Base-by-base conservation (phyloP, 2,329 filamentous ascomycete species). In the Ophiosphaerella korrae region DNA sequence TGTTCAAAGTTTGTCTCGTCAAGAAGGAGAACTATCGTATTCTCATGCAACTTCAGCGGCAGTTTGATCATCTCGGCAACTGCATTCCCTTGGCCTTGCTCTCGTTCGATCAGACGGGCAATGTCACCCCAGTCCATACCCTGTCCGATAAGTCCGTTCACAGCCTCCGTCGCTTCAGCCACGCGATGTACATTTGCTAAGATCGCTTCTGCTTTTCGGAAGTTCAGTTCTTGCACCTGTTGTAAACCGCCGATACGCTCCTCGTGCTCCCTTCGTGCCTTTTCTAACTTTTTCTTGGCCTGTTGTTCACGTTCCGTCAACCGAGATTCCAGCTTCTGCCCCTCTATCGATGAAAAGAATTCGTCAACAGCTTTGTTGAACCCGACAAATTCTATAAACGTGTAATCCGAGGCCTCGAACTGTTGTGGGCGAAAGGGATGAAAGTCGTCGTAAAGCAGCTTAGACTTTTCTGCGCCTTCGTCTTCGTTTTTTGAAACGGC, bases 81-180 rank as follows among this genome's bases (percentile, higher is more conserved):
- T 0, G 90, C 85, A 59, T 99, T 99, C 24, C 85, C 81, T 42
- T 87, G 82, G 53, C 80, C 85, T 71, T 95, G 89, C 70, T 97
- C 93, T 59, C 91, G 84, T 70, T 96, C 91, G 45, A 99, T 89
- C 55, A 99, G 77, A 51, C 88, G 89, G 8, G 84, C 90, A 64
- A 97, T 92, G 59, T 97, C 89, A 9, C 91, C 86, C 94, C 94
- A 99, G 64, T 99, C 94, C 92, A 97, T 97, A 9, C 93, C 93
- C 67, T 96, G 91, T 5, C 85, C 85, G 52, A 99, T 85, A n/a
- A 97, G 78, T 0, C 90, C 90, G 71, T 96, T 97, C 45, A 99
- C 88, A 3, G 94, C 92, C 70, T 92, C 90, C 71, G 92, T 92
- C 4, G 91, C 92, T 75, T 97, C 94, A 70, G 96, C 89, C 0